Evolutionary conservation across 176 grass and related monocot genomes (phyloP), one percentile per base, ranked within the genome.

Genomic region (Oryza nivara): DNA sequence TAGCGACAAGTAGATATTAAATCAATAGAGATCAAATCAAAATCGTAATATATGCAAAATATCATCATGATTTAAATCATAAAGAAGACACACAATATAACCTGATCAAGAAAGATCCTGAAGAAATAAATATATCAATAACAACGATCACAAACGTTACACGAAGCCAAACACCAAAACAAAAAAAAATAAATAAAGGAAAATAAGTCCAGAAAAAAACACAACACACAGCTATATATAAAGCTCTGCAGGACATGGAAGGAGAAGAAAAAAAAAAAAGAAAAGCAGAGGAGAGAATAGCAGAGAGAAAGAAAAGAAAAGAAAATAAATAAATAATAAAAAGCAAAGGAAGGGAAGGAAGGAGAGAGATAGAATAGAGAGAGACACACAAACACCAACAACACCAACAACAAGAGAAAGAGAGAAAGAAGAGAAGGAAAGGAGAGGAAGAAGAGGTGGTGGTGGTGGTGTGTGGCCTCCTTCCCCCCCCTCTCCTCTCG

Each of bases 341-440:
- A 75, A 80, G 86, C 44, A 89, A 56, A 79, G 80, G 52, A 49
- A 49, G 47, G 12, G 43, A 44, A 9, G 41, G 43, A 44, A 9
- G 10, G 40, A 41, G 40, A 40, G 58, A 87, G 72, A 87, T 43
- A 85, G 75, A 85, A 70, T 77, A 92, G 71, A 89, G 86, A 92
- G 82, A 83, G 79, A 89, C 48, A 76, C 77, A 73, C 65, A 77
- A 60, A 41, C 40, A 41, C 40, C 36, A 44, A 44, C 30, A 72
- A 15, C 11, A 47, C 3, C 14, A 58, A 58, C 30, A 32, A 32
- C 30, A 32, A 32, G 30, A 36, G 52, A 28, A 28, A 19, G 68
- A 64, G 30, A 67, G 74, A 41, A 7, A 54, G 52, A 56, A 5
- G 76, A 86, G 83, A 84, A 85, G 45, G 70, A 49, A 84, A 79